Evolutionary conservation across 2,329 filamentous ascomycete species (phyloP), one percentile per base, ranked within the genome.

Genomic region (Aspergillus sp.): DNA sequence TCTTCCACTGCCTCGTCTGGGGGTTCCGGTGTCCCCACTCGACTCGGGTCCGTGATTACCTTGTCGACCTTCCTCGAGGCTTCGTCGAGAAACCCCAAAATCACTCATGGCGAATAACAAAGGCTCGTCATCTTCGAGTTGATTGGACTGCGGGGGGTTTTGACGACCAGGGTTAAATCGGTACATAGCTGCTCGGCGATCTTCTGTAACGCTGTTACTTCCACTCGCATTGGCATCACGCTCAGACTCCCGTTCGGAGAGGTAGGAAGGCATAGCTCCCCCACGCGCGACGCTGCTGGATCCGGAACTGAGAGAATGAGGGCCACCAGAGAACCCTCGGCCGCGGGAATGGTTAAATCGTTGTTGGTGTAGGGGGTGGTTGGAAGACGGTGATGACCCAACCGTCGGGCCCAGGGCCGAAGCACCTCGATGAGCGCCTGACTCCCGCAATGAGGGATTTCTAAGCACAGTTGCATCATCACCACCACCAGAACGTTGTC

Each of bases 31-130:
- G 19, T 53, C 65, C 39, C 62, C 65, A 57, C 61, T 63, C 3
- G 69, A 67, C 49, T 73, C 73, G 17, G 62, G 60, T 24, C 68
- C 66, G 55, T 71, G 70, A 48, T 68, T 72, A 24, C 69, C 67
- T 47, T 71, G 68, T 33, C 73, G 63, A 35, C 70, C 69, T 62
- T 78, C 76, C 58, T 79, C 76, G 23, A 77, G 62, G 55, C 76
- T 78, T 51, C 76, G 72, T 40, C 76, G 69, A 8, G 75, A 74
- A 40, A 66, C 72, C 8, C 75, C 74, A 54, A 79, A 77, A 52
- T 79, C 77, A 56, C 76, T 79, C 76, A 79, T 79, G 37, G 76
- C 74, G 61, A 79, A 79, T 4, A 79, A 65, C 7, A 79, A 63
- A 8, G 76, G 76, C 55, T 79, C 77, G 15, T 79, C 77, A 31